Evolutionary conservation across 2,329 filamentous ascomycete genomes (phyloP).

Genomic region (Aspergillus novofumigatus): DNA sequence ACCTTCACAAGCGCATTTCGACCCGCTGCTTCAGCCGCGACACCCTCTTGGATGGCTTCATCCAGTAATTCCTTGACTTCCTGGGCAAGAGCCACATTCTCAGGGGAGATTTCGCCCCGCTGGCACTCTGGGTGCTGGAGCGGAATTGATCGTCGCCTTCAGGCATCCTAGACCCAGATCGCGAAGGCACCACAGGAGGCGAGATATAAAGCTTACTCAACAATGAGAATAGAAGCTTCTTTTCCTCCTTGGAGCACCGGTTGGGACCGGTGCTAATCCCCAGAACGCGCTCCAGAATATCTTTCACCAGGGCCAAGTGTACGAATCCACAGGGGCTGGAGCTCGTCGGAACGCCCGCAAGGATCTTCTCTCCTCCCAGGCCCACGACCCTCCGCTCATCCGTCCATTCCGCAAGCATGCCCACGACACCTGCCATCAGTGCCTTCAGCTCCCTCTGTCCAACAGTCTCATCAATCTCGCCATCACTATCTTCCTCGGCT

Average conservation of each 20-base stretch:
- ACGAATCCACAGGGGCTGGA: slow-evolving; percentile 63
- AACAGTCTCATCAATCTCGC: slow-evolving; percentile 72
- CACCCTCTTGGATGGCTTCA: slow-evolving; percentile 50
- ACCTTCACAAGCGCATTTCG: slow-evolving; percentile 45
- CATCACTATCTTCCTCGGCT: slow-evolving; percentile 68
- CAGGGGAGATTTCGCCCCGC: slow-evolving; percentile 48
- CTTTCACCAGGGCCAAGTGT: slow-evolving; percentile 72
- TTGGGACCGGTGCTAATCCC: slow-evolving; percentile 39
- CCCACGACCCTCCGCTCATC: slow-evolving; percentile 75
- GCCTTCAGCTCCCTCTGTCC: slow-evolving; percentile 53
- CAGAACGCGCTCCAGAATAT: slow-evolving; percentile 70
- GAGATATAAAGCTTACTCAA: slow-evolving; percentile 79
- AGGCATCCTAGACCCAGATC: slow-evolving; percentile 37
- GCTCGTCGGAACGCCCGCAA: slow-evolving; percentile 52
- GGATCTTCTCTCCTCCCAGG: slow-evolving; percentile 48
- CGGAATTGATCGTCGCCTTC: slow-evolving; percentile 61
- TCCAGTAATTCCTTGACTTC: slow-evolving; percentile 55
- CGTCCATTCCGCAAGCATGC: slow-evolving; percentile 85
- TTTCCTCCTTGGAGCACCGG: slow-evolving; percentile 63
- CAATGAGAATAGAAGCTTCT: slow-evolving; percentile 72
- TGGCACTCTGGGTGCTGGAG: slow-evolving; percentile 43
- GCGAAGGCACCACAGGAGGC: slow-evolving; percentile 52
- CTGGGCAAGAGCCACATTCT: slow-evolving; percentile 51
- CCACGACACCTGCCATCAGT: slow-evolving; percentile 71
- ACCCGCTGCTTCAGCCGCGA: slow-evolving; percentile 40